Conservation (phyloP, 192 early-diverging fungal species). For the Entophlyctis helioformis region DNA sequence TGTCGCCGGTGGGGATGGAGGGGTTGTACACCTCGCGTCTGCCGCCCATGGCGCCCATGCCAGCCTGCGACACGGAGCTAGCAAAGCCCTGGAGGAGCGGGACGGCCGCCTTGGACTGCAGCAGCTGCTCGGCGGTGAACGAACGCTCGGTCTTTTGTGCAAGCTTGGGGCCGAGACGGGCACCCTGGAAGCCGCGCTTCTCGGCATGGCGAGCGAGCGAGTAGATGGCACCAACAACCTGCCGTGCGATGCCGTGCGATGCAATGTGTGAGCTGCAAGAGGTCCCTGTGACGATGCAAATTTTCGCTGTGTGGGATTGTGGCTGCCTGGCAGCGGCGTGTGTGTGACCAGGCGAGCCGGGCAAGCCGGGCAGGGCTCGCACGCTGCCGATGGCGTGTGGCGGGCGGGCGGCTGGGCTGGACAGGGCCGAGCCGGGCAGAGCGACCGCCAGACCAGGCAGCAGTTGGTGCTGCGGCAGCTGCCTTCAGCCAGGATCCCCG, state of each 20-base stretch:
- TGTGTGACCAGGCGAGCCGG: too few relatives aligned
- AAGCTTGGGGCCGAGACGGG: conserved; percentile 50
- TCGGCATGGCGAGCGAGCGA: conserved; percentile 54
- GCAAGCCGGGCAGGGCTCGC: too few relatives aligned
- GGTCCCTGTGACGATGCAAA: background rate
- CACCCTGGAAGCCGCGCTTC: conserved; percentile 30
- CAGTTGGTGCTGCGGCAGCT: too few relatives aligned
- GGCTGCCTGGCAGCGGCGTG: too few relatives aligned
- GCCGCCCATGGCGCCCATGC: background rate
- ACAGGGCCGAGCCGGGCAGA: too few relatives aligned
- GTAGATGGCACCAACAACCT: conserved; percentile 52
- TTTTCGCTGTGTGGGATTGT: too few relatives aligned
- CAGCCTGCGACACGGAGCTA: background rate
- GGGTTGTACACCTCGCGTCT: background rate
- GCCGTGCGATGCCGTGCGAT: background rate
- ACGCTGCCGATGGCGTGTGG: too few relatives aligned
- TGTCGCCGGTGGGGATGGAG: background rate
- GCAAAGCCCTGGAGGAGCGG: background rate
- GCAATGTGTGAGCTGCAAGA: background rate
- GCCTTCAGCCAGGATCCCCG: too few relatives aligned
- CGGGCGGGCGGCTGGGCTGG: too few relatives aligned
- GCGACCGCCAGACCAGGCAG: too few relatives aligned
- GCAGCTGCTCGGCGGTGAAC: conserved; percentile 29
- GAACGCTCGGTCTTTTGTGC: conserved; percentile 10
- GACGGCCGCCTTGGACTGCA: conserved; percentile 12